These are phyloP conservation scores for Ascoidea asiatica DNA, from an alignment of 805 yeast genomes.

Conservation along the genomic window DNA sequence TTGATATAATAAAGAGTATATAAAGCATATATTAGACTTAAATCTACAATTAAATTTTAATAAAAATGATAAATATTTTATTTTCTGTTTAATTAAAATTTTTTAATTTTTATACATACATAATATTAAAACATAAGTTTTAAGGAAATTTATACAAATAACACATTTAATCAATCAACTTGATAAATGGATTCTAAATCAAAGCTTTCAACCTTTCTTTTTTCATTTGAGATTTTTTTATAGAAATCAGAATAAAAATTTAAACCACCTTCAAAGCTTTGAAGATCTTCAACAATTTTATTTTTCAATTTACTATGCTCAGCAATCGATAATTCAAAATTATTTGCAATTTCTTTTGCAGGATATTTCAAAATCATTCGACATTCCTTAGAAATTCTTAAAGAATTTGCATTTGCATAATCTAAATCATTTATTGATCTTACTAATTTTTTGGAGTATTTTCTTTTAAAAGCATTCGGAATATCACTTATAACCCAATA, in stretches of 20 bases:
- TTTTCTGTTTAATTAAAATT: neutral
- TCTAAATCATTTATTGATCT: constrained; percentile 51
- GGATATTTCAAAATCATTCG: constrained; percentile 73
- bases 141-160: no score
- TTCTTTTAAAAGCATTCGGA: constrained; percentile 80
- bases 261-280: constrained; percentile 41
- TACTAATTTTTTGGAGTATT: constrained; percentile 60
- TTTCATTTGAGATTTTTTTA: constrained; percentile 30
- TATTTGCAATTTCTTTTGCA: constrained; percentile 62
- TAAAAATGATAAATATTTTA: no score
- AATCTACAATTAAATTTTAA: no score
- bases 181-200: constrained; percentile 23
- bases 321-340: constrained; percentile 55
- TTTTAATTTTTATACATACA: no score
- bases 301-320: constrained; percentile 44
- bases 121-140: no score
- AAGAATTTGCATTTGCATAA: constrained; percentile 67
- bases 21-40: no score
- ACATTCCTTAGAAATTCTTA: constrained; percentile 69
- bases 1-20: no score
- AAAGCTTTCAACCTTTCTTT: constrained; percentile 24
- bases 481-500: constrained; percentile 66
- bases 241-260: constrained; percentile 39
- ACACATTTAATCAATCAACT: no score
- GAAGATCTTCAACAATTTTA: constrained; percentile 35